Conservation (phyloP, 2,329 filamentous ascomycete genomes). For the Talaromyces atroroseus region DNA sequence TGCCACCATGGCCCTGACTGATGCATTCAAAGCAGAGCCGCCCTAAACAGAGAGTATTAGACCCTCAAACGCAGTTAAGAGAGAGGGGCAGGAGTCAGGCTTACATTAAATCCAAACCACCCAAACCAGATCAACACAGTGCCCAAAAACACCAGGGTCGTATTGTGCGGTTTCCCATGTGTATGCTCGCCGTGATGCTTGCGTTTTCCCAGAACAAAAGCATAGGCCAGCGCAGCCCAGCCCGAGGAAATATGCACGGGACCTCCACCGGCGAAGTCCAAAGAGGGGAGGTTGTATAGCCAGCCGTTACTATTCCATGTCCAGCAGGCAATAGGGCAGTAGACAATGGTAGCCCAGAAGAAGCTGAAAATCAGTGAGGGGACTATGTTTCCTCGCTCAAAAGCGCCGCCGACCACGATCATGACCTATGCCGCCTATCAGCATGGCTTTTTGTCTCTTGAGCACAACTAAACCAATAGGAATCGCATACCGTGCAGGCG, state of each 20-base stretch:
- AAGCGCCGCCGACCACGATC: slow-evolving; percentile 60
- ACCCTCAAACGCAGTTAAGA: neutral
- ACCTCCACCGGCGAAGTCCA: slow-evolving; percentile 71
- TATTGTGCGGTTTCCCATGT: slow-evolving; percentile 60
- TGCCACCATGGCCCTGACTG: slow-evolving; percentile 50
- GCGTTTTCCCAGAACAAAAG: slow-evolving; percentile 66
- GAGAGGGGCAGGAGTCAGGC: slow-evolving; percentile 9
- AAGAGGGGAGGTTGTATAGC: slow-evolving; percentile 61
- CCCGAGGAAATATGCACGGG: slow-evolving; percentile 71
- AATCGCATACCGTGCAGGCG: slow-evolving; percentile 30
- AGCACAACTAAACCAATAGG: neutral
- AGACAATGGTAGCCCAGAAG: slow-evolving; percentile 66
- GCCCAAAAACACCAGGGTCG: slow-evolving; percentile 67
- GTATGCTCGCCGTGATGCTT: slow-evolving; percentile 50
- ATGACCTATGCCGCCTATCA: slow-evolving; percentile 45
- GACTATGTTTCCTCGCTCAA: slow-evolving; percentile 59
- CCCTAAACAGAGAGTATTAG: slow-evolving; percentile 26
- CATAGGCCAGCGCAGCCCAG: slow-evolving; percentile 66
- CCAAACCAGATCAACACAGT: slow-evolving; percentile 48
- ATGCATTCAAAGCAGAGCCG: slow-evolving; percentile 50
- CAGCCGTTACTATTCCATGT: slow-evolving; percentile 72
- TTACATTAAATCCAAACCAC: slow-evolving; percentile 54
- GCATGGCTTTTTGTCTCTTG: neutral
- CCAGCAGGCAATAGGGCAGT: slow-evolving; percentile 70
- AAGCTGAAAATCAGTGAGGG: slow-evolving; percentile 66